These are phyloP conservation scores for Penicillium chermesinum DNA, from an alignment of 495 filamentous ascomycete species.

Conservation along the genomic window DNA sequence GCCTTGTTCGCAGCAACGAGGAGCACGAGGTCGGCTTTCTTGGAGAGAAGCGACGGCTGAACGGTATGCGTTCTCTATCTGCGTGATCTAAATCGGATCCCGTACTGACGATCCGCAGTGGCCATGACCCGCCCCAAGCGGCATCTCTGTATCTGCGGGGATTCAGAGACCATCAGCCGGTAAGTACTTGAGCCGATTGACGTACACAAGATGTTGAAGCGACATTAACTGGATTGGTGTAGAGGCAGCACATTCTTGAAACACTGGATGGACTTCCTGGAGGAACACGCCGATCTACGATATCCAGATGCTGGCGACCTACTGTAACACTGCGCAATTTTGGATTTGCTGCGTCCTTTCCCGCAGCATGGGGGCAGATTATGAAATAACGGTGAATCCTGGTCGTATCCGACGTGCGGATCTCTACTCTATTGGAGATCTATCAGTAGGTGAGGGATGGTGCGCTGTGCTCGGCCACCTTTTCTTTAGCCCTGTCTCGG, in stretches of 20 bases:
- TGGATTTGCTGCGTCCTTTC: too few species aligned
- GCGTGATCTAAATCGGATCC: neutral
- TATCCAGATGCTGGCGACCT: conserved; percentile 70
- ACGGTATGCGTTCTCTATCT: conserved; percentile 52
- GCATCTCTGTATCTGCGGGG: conserved; percentile 85
- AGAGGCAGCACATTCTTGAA: conserved; percentile 80
- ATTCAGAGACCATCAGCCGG: conserved; percentile 85
- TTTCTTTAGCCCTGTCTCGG: too few species aligned
- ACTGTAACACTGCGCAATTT: conserved; percentile 23
- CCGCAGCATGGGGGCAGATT: too few species aligned
- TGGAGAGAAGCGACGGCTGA: conserved; percentile 85
- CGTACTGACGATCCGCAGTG: conserved; percentile 44
- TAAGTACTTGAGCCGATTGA: conserved; percentile 50
- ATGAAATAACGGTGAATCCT: too few species aligned
- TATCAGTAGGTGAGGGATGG: too few species aligned
- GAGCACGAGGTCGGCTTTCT: conserved; percentile 89
- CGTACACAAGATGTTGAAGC: too few species aligned
- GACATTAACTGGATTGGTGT: too few species aligned
- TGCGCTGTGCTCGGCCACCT: too few species aligned
- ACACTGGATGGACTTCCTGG: conserved; percentile 82
- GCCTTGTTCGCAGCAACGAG: conserved; percentile 82
- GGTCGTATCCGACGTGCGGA: too few species aligned
- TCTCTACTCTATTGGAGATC: too few species aligned
- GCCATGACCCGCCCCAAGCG: conserved; percentile 93
- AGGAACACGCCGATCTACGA: conserved; percentile 77